Conservation (phyloP, 1,139 yeast species). For the Arxiozyma telluris region DNA sequence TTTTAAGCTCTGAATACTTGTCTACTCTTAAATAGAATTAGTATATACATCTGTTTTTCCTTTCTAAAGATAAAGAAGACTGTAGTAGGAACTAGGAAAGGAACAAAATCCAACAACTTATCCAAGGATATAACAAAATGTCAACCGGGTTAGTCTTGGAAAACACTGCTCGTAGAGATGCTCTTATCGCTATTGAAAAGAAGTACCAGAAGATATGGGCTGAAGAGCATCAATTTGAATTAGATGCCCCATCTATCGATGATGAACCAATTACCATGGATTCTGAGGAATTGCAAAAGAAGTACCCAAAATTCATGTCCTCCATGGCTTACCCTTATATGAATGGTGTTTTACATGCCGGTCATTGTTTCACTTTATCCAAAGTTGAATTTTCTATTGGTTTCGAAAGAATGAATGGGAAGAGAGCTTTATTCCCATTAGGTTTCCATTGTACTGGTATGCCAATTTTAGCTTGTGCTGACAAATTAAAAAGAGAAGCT, state of each 20-base stretch:
- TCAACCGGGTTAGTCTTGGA: slow-evolving; percentile 31
- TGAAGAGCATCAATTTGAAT: slow-evolving; percentile 74
- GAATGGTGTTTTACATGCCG: slow-evolving; percentile 98
- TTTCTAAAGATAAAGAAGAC: background rate
- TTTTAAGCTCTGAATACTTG: background rate
- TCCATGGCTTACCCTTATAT: slow-evolving; percentile 98
- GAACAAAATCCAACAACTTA: background rate
- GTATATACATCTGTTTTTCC: background rate
- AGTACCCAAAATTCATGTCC: slow-evolving; percentile 79
- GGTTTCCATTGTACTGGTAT: slow-evolving; percentile 99
- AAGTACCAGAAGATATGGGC: slow-evolving; percentile 84
- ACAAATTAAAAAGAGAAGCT: slow-evolving; percentile 84
- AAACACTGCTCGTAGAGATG: slow-evolving; percentile 85
- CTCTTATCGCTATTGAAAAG: slow-evolving; percentile 80
- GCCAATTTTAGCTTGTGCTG: slow-evolving; percentile 98
- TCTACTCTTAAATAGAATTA: background rate
- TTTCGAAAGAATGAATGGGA: slow-evolving; percentile 90
- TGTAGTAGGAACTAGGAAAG: background rate
- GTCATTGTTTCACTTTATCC: slow-evolving; percentile 91
- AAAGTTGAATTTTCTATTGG: slow-evolving; percentile 92
- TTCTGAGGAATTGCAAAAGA: slow-evolving; percentile 60
- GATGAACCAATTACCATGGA: slow-evolving; percentile 50
- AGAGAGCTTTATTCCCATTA: slow-evolving; percentile 85
- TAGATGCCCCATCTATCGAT: slow-evolving; percentile 72
- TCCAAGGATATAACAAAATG: slow-evolving; percentile 9